Evolutionary conservation across 495 filamentous ascomycete species (phyloP), one percentile per base, ranked within the genome.

Genomic region (Clavariopsis aquatica): DNA sequence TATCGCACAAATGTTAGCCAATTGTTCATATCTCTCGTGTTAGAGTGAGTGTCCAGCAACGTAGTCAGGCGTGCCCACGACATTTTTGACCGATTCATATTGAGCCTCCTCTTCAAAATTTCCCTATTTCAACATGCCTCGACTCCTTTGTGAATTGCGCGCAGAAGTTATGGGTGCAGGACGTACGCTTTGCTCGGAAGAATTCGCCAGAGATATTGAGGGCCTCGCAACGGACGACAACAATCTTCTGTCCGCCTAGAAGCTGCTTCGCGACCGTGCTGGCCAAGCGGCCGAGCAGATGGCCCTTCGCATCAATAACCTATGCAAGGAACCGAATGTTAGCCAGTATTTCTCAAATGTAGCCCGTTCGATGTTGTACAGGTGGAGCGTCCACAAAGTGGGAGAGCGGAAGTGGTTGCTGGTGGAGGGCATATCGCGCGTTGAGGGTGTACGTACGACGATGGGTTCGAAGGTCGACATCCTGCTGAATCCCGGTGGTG

Each of bases 161-260:
- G 2, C 19, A 3, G 19, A 23, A 45, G 1, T 54, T 1, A 8
- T 22, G 19, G 28, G 29, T 61, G 34, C 22, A 57, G 54, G 78
- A 93, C 94, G 82, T 95, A 98, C 94, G 88, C 87, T 98, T 98
- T 74, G 93, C 87, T 76, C 94, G 91, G 88, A 98, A 98, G 90
- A 98, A 98, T 84, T 97, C 94, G 83, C 94, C 94, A 73, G 94
- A 98, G 86, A 98, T 98, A 87, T 98, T 98, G 77, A 98, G 87
- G 75, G 89, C 90, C 81, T 98, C 94, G 84, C 91, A 96, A 84
- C 94, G 91, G 78, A 98, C 95, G 66, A 98, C 88, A 68, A 96
- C 93, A 80, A 98, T 93, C 88, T 98, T 96, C 85, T 98, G 95
- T 77, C 94, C 94, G 80, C 90, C 95, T 75, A 98, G 91, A 76